phyloP scores from a whole-genome alignment of 208 protist genomes.

The Acanthamoeba lenticulata region DNA sequence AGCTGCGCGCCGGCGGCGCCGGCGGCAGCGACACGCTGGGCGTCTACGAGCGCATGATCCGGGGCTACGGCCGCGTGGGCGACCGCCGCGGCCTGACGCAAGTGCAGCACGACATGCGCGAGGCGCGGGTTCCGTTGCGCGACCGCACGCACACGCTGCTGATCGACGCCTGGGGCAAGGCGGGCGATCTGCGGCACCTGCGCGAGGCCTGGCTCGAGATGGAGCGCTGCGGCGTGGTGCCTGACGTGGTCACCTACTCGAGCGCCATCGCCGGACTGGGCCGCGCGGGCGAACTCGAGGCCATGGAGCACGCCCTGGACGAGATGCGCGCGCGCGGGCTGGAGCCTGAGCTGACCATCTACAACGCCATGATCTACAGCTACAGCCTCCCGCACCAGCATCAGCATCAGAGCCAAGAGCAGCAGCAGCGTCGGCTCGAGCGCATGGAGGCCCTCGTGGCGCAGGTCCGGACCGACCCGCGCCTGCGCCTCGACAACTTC shows the following conservation, averaged over 20 bases:
- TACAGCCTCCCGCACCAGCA: not conserved
- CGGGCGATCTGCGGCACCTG: not conserved
- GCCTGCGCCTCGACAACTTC: not conserved
- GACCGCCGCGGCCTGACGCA: not conserved
- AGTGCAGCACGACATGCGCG: not conserved
- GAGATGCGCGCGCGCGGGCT: not conserved
- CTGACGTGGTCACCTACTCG: not conserved
- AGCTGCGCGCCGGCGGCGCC: not conserved
- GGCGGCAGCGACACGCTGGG: not conserved
- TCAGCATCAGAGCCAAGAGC: too few relatives aligned
- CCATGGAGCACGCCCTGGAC: not conserved
- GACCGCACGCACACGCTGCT: not conserved
- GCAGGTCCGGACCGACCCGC: not conserved
- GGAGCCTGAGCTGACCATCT: not conserved
- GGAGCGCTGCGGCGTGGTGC: not conserved
- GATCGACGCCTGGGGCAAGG: constrained; percentile 32
- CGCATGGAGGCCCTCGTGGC: not conserved
- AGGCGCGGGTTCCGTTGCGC: not conserved
- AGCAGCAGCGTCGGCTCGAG: too few relatives aligned
- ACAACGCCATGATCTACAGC: not conserved
- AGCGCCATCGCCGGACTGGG: not conserved
- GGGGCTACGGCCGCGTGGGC: not conserved
- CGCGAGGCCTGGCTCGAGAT: not conserved
- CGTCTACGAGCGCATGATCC: not conserved
- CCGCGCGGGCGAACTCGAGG: not conserved